Evolutionary conservation across 495 filamentous ascomycete genomes (phyloP), one percentile per base, ranked within the genome.

Genomic region (Parachaetomium inaequale): DNA sequence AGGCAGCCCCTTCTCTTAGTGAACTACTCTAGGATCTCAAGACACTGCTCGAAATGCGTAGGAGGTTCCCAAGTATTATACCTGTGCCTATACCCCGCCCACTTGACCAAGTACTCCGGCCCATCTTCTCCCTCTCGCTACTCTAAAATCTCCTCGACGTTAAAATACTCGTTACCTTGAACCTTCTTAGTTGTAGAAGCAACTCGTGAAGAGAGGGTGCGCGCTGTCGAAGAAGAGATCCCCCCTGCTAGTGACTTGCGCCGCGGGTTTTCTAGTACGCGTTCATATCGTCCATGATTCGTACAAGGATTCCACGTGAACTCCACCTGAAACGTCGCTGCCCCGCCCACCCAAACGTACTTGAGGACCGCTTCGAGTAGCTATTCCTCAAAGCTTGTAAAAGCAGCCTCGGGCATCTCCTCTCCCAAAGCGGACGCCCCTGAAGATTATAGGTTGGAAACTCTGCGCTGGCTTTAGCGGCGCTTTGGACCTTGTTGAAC

Each of bases 61-160:
- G 36, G 45, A 21, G 63, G 63, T 54, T 65, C 63, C 63, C 58
- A 61, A 65, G 2, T 58, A 61, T 65, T 40, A 15, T 65, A 51
- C 58, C 58, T 23, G 28, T 65, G 29, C 63, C 51, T 23, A 57
- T 61, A 61, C 43, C 63, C 58, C 58, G 0, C 52, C 63, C 57
- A 65, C 43, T 46, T 46, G 19, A 46, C 43, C 19, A 46, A 23
- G 43, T 46, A 46, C 43, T 64, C 62, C 53, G n/a, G 5, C 55
- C 59, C 23, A 28, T 23, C 17, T 59, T 26, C 47, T 51, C 47
- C 25, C 26, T 29, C 7, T 51, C 25, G 47, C 26, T 7, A 51
- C 26, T 51, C 26, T 25, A 51, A 29, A 29, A 51, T 51, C 47
- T 51, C 47, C 45, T 49, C 47, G 26, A 51, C 47, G 2, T 31